Percentiles rank a stretch among this genome's conserved stretches.
These are phyloP conservation scores for Serendipita vermifera DNA, from an alignment of 768 basidiomycete genomes.

Conservation along the genomic window DNA sequence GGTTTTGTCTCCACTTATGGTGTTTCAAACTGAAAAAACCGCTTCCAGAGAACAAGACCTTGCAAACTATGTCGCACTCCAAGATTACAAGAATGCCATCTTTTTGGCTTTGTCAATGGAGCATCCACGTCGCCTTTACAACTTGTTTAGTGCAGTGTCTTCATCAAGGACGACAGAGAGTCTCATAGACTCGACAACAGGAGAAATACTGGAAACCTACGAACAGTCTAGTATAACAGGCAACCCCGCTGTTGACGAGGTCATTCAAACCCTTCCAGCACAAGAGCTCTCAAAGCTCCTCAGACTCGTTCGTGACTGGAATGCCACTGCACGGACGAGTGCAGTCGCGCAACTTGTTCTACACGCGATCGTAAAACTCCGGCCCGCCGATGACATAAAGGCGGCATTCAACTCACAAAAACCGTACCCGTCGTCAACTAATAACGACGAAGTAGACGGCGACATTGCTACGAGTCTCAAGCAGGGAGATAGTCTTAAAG, in stretches of 20 bases:
- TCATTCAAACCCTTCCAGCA: slow-evolving; percentile 56
- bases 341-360: slow-evolving; percentile 73
- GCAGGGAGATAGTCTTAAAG: slow-evolving; percentile 39
- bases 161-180: slow-evolving; percentile 15
- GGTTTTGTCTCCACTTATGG: slow-evolving; percentile 21
- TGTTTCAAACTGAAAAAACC: neutral
- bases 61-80: slow-evolving; percentile 70
- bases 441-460: slow-evolving; percentile 23
- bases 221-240: slow-evolving; percentile 45
- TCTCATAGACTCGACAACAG: neutral
- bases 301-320: slow-evolving; percentile 81
- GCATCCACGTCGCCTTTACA: slow-evolving; percentile 77
- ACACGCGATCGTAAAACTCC: slow-evolving; percentile 66
- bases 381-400: slow-evolving; percentile 59
- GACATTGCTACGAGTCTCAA: slow-evolving; percentile 8
- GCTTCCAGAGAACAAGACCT: slow-evolving; percentile 89
- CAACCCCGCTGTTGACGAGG: slow-evolving; percentile 59
- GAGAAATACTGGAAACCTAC: neutral
- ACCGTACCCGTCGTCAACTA: slow-evolving; percentile 12
- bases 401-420: slow-evolving; percentile 37
- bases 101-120: slow-evolving; percentile 84
- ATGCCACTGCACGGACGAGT: slow-evolving; percentile 82
- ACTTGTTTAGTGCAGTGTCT: slow-evolving; percentile 59
- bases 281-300: slow-evolving; percentile 71
- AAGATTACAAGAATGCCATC: slow-evolving; percentile 86